Evolutionary conservation across 495 filamentous ascomycete species (phyloP).

Genomic region (Trichoderma erinaceum): DNA sequence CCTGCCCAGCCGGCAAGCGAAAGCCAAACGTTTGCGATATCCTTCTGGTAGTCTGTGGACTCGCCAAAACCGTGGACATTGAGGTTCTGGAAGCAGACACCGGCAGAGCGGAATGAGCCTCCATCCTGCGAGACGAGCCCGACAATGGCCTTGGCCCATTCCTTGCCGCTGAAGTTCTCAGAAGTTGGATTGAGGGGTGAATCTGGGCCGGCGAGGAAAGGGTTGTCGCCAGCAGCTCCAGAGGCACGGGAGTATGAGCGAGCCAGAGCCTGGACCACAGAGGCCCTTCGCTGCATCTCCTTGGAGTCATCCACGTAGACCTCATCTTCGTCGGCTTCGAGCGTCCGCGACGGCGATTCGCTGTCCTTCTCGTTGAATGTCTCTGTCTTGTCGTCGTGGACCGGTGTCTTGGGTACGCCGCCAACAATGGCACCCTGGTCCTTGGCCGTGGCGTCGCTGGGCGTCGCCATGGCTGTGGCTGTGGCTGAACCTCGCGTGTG

Average conservation of each 20-base stretch:
- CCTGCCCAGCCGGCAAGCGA: slow-evolving; percentile 42
- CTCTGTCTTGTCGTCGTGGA: neutral
- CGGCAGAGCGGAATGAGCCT: slow-evolving; percentile 41
- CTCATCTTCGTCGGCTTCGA: slow-evolving; percentile 27
- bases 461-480: slow-evolving; percentile 9
- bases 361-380: slow-evolving; percentile 2
- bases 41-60: slow-evolving; percentile 76
- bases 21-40: slow-evolving; percentile 59
- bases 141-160: slow-evolving; percentile 52
- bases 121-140: slow-evolving; percentile 40
- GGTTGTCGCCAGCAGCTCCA: slow-evolving; percentile 28
- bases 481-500: neutral
- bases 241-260: slow-evolving; percentile 38
- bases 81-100: slow-evolving; percentile 55
- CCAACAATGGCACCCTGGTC: neutral
- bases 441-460: neutral
- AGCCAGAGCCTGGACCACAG: slow-evolving; percentile 40
- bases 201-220: slow-evolving; percentile 33
- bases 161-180: slow-evolving; percentile 44
- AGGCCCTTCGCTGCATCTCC: slow-evolving; percentile 36
- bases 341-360: slow-evolving; percentile 4
- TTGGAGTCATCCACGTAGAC: slow-evolving; percentile 26
- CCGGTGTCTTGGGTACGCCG: neutral
- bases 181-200: slow-evolving; percentile 49
- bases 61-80: slow-evolving; percentile 72